phyloP scores from a whole-genome alignment of 148 eudicot genomes.

The Diospyros kaki region DNA sequence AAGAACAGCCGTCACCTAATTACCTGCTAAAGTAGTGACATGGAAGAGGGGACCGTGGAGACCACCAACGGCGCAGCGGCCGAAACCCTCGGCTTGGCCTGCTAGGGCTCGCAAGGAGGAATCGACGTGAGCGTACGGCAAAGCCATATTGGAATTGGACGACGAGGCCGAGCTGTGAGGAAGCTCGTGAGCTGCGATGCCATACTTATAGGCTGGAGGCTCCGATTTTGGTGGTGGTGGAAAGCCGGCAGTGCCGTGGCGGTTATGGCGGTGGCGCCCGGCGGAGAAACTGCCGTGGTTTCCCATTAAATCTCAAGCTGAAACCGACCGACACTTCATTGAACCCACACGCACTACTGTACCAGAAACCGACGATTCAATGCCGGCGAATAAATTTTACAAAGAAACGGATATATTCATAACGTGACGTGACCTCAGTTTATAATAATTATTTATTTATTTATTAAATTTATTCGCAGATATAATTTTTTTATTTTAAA shows the following conservation, averaged over 20 bases:
- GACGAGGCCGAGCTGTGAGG: background rate
- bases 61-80: conserved; percentile 41
- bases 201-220: background rate
- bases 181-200: background rate
- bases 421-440: too few relatives aligned
- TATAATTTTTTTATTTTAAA: too few relatives aligned
- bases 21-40: conserved; percentile 43
- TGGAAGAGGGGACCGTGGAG: conserved; percentile 30
- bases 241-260: background rate
- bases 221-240: background rate
- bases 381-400: too few relatives aligned
- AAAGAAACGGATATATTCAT: too few relatives aligned
- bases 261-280: conserved; percentile 10
- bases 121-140: conserved; percentile 38
- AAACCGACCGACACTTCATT: too few relatives aligned
- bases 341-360: too few relatives aligned
- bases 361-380: too few relatives aligned
- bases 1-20: background rate
- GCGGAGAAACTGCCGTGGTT: conserved; percentile 22
- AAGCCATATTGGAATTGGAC: conserved; percentile 7
- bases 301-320: conserved; percentile 21
- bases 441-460: too few relatives aligned
- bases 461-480: too few relatives aligned
- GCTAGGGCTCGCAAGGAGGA: conserved; percentile 35
- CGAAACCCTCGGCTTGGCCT: conserved; percentile 50